These are phyloP conservation scores for Aspergillus latus DNA, from an alignment of 2,329 filamentous ascomycete species.

Conservation along the genomic window DNA sequence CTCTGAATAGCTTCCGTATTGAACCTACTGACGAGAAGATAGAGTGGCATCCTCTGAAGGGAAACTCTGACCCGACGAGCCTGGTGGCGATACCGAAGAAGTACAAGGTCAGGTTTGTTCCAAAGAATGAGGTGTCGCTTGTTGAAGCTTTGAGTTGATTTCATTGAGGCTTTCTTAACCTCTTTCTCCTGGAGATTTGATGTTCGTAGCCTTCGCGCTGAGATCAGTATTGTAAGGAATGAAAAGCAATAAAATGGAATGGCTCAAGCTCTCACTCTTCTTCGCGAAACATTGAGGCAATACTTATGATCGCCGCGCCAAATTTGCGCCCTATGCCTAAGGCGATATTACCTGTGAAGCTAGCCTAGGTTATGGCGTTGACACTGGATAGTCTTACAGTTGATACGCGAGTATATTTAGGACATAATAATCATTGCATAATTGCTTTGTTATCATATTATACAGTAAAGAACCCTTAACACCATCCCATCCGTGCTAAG, in stretches of 20 bases:
- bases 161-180: constrained; percentile 1
- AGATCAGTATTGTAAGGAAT: too few species aligned
- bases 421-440: background rate
- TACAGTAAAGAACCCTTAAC: background rate
- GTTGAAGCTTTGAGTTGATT: constrained; percentile 40
- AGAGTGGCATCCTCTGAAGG: constrained; percentile 60
- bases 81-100: constrained; percentile 61
- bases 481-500: background rate
- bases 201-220: too few species aligned
- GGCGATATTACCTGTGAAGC: too few species aligned
- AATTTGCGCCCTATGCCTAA: too few species aligned
- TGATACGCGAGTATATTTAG: background rate
- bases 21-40: constrained; percentile 52
- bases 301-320: too few species aligned
- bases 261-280: too few species aligned
- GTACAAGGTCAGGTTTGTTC: constrained; percentile 60
- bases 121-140: constrained; percentile 51
- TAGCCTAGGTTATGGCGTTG: background rate
- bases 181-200: too few species aligned
- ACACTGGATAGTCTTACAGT: background rate
- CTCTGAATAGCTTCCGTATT: constrained; percentile 62
- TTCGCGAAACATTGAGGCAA: too few species aligned
- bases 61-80: constrained; percentile 62
- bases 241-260: too few species aligned
- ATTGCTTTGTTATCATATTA: constrained; percentile 10